These are phyloP conservation scores for Lichtheimia ornata DNA, from an alignment of 371 early-diverging fungal genomes.

Conservation along the genomic window DNA sequence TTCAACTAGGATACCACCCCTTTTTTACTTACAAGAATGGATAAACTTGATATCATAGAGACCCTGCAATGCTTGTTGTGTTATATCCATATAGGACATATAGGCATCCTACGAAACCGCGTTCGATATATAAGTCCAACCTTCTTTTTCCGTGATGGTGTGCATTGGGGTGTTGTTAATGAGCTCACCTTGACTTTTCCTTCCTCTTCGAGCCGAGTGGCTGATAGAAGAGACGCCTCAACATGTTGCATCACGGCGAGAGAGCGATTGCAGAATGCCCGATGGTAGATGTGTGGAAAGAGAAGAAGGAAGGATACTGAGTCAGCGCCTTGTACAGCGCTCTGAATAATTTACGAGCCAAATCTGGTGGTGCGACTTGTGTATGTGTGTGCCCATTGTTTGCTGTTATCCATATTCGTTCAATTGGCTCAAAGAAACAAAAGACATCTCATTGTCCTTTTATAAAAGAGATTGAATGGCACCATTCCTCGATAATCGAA, in stretches of 20 bases:
- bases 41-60: constrained; percentile 48
- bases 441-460: too few relatives aligned
- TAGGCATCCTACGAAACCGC: constrained; percentile 41
- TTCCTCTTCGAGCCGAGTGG: constrained; percentile 35
- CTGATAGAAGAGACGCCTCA: constrained; percentile 28
- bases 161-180: too few relatives aligned
- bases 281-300: too few relatives aligned
- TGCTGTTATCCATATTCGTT: too few relatives aligned
- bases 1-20: not conserved
- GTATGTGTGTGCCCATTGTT: too few relatives aligned
- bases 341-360: too few relatives aligned
- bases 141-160: not conserved
- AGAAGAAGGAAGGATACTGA: constrained; percentile 4
- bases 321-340: not conserved
- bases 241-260: constrained; percentile 34
- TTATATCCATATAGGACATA: constrained; percentile 31
- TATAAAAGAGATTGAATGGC: too few relatives aligned
- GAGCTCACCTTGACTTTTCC: constrained; percentile 38
- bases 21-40: constrained; percentile 39
- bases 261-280: not conserved
- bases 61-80: constrained; percentile 33
- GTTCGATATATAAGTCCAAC: not conserved
- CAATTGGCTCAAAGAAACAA: too few relatives aligned
- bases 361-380: too few relatives aligned
- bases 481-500: too few relatives aligned